Conservation (phyloP, 441 rosid species). For the Arabidopsis hybrid region DNA sequence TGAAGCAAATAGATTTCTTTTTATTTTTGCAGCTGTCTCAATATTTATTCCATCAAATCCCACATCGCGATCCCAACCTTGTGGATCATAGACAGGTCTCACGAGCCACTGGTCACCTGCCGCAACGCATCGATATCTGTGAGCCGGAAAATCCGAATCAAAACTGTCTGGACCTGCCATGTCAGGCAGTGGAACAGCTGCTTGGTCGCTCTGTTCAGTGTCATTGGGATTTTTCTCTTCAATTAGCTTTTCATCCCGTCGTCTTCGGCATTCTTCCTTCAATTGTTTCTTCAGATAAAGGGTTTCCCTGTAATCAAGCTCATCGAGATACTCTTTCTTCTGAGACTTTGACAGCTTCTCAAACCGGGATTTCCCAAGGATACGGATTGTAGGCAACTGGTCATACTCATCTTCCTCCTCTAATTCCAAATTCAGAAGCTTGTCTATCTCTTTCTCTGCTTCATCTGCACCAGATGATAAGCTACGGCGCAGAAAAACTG, state of each 20-base stretch:
- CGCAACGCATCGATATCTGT: constrained; percentile 72
- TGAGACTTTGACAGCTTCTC: constrained; percentile 70
- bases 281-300: constrained; percentile 84
- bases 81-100: constrained; percentile 92
- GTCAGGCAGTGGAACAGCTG: constrained; percentile 72
- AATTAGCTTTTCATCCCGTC: constrained; percentile 55
- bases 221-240: constrained; percentile 47
- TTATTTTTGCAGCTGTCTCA: constrained; percentile 68
- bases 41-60: constrained; percentile 90
- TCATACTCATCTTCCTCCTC: constrained; percentile 85
- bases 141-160: constrained; percentile 68
- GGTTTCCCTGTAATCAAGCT: constrained; percentile 86
- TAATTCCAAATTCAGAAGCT: constrained; percentile 53
- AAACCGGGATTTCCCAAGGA: constrained; percentile 82
- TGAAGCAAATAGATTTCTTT: constrained; percentile 63
- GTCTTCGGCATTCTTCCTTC: constrained; percentile 68
- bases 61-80: constrained; percentile 97
- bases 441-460: constrained; percentile 60
- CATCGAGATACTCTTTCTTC: constrained; percentile 84
- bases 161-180: constrained; percentile 85
- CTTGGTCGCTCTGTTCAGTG: constrained; percentile 50
- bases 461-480: constrained; percentile 59
- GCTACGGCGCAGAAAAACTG: constrained; percentile 68
- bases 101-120: constrained; percentile 66
- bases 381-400: constrained; percentile 82